Percentiles rank a stretch among this genome's conserved stretches.
These are phyloP conservation scores for Galeopsis tetrahit DNA, from an alignment of 257 asterid genomes.

Conservation along the genomic window DNA sequence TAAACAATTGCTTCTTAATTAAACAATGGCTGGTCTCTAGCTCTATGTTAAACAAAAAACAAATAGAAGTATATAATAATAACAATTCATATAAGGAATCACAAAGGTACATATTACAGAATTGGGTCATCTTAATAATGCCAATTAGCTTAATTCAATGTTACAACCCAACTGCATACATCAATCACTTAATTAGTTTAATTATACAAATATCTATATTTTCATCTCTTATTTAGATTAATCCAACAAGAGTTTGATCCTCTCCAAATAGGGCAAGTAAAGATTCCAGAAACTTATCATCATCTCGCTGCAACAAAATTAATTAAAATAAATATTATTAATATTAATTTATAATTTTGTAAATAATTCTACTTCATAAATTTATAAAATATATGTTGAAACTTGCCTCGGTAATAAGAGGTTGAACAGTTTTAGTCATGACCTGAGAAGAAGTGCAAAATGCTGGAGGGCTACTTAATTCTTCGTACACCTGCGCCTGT, in stretches of 20 bases:
- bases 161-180: background rate
- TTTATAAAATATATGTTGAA: background rate
- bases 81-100: too few relatives aligned
- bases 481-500: conserved; percentile 12
- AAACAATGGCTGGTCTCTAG: too few relatives aligned
- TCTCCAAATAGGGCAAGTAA: conserved; percentile 46
- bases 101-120: too few relatives aligned
- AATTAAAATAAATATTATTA: background rate
- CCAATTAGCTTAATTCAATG: too few relatives aligned
- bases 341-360: background rate
- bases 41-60: too few relatives aligned
- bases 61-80: too few relatives aligned
- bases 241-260: conserved; percentile 30
- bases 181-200: background rate
- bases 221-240: conserved; percentile 8
- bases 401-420: conserved; percentile 38
- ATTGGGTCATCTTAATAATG: too few relatives aligned
- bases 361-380: background rate
- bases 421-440: conserved; percentile 1
- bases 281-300: conserved; percentile 46
- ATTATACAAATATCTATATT: background rate
- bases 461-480: conserved; percentile 12
- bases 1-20: too few relatives aligned
- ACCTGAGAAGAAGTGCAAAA: conserved; percentile 28
- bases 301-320: conserved; percentile 37